Percentiles rank a stretch among this genome's conserved stretches.
phyloP scores from a whole-genome alignment of 73 alveolate genomes.

The Urostyla sp. region DNA sequence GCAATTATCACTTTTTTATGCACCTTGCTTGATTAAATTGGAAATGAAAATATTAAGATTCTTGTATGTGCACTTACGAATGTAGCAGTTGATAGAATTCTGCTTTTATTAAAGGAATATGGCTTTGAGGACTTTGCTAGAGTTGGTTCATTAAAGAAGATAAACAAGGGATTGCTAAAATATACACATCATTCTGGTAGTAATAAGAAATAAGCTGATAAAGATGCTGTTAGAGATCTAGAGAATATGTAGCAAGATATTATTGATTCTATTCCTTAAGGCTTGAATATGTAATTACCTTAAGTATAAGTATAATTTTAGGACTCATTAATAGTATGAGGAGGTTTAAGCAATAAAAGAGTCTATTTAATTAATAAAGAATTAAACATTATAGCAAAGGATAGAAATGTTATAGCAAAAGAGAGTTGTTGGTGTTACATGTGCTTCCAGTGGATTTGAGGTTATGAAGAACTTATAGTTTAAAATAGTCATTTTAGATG shows the following conservation, averaged over 20 bases:
- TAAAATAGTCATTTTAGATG: slow-evolving; percentile 69
- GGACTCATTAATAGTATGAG: slow-evolving; percentile 26
- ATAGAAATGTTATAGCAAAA: slow-evolving; percentile 7
- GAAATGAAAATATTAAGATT: slow-evolving; percentile 59
- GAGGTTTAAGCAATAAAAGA: slow-evolving; percentile 36
- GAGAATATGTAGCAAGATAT: slow-evolving; percentile 58
- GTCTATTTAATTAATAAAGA: slow-evolving; percentile 29
- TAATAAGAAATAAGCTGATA: slow-evolving; percentile 46
- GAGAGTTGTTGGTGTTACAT: slow-evolving; percentile 70
- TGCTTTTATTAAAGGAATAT: slow-evolving; percentile 27
- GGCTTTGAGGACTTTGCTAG: slow-evolving; percentile 70
- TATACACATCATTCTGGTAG: slow-evolving; percentile 59
- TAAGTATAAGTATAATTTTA: not conserved
- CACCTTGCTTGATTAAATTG: slow-evolving; percentile 58
- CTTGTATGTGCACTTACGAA: slow-evolving; percentile 70
- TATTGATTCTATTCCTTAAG: not conserved
- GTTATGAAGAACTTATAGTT: slow-evolving; percentile 52
- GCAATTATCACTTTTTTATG: slow-evolving; percentile 62
- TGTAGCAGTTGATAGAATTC: slow-evolving; percentile 74
- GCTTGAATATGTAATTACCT: not conserved
- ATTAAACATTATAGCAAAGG: slow-evolving; percentile 25
- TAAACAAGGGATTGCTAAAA: slow-evolving; percentile 54
- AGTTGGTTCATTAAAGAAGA: slow-evolving; percentile 73
- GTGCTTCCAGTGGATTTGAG: slow-evolving; percentile 73
- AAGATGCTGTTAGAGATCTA: slow-evolving; percentile 65